phyloP scores from a whole-genome alignment of 2,329 filamentous ascomycete genomes.

The Ophiostoma montium region DNA sequence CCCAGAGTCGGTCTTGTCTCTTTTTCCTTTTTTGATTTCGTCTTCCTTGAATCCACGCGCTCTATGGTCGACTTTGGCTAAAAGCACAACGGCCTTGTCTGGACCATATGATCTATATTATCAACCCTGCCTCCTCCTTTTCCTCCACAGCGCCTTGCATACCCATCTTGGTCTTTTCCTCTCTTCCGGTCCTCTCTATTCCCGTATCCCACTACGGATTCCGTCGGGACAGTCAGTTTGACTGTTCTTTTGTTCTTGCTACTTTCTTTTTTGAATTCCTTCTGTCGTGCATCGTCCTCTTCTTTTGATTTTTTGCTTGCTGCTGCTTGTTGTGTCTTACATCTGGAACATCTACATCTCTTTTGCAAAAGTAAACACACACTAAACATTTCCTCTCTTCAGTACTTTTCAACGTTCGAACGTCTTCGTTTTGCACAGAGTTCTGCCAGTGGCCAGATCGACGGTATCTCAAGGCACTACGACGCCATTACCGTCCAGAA shows the following conservation, averaged over 20 bases:
- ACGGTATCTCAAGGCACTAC: slow-evolving; percentile 24
- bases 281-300: background rate
- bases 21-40: background rate
- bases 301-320: background rate
- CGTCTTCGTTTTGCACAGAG: slow-evolving; percentile 49
- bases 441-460: slow-evolving; percentile 17
- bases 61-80: background rate
- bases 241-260: too few relatives aligned
- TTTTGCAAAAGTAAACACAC: slow-evolving; percentile 1
- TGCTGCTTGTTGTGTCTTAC: background rate
- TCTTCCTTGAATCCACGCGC: background rate
- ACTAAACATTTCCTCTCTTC: slow-evolving; percentile 14
- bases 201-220: too few relatives aligned
- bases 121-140: background rate
- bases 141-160: background rate
- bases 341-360: background rate
- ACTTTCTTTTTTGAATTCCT: too few relatives aligned
- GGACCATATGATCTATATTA: slow-evolving; percentile 1
- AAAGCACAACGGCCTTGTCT: background rate
- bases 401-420: slow-evolving; percentile 65
- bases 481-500: slow-evolving; percentile 20
- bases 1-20: background rate
- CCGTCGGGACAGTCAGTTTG: too few relatives aligned
- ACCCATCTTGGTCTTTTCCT: background rate
- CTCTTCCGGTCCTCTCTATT: background rate